phyloP scores from a whole-genome alignment of 108 stramenopile genomes.

The Chaetoceros muelleri region DNA sequence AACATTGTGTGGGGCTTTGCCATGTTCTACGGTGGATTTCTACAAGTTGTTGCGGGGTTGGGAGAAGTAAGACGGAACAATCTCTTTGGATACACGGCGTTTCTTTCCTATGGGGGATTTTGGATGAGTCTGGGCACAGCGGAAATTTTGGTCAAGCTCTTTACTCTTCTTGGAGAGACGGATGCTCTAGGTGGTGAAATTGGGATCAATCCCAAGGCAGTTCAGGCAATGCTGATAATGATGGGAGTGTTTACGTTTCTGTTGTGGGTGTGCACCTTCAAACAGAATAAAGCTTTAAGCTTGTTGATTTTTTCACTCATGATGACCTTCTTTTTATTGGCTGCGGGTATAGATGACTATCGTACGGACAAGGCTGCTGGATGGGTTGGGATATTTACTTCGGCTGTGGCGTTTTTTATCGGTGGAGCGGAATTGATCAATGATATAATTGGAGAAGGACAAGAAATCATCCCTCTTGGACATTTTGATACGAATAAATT shows the following conservation, averaged over 20 bases:
- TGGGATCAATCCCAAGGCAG: constrained; percentile 18
- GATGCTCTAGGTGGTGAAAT: constrained; percentile 1
- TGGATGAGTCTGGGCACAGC: constrained; percentile 28
- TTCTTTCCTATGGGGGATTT: constrained; percentile 25
- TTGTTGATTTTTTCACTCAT: constrained; percentile 17
- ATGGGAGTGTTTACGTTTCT: constrained; percentile 16
- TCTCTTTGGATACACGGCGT: constrained; percentile 35
- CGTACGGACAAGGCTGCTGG: constrained; percentile 20
- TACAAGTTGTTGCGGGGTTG: constrained; percentile 29
- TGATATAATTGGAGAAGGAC: constrained; percentile 22
- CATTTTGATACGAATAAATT: constrained; percentile 5
- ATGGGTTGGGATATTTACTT: constrained; percentile 18
- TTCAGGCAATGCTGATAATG: constrained; percentile 20
- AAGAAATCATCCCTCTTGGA: constrained; percentile 26
- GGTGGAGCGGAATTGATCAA: constrained; percentile 23
- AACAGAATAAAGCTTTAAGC: constrained; percentile 19
- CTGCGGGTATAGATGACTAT: constrained; percentile 13
- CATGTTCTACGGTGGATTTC: constrained; percentile 32
- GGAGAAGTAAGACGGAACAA: constrained; percentile 25
- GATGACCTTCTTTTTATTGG: constrained; percentile 14
- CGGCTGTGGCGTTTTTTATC: constrained; percentile 23
- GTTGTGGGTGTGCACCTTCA: constrained; percentile 26
- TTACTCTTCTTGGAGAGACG: neutral
- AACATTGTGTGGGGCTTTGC: constrained; percentile 20
- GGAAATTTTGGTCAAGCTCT: constrained; percentile 10